A percentile compares a stretch with the other conserved stretches of the same genome.
phyloP scores from a whole-genome alignment of 805 yeast genomes.

The Sugiyamaella smithiae region DNA sequence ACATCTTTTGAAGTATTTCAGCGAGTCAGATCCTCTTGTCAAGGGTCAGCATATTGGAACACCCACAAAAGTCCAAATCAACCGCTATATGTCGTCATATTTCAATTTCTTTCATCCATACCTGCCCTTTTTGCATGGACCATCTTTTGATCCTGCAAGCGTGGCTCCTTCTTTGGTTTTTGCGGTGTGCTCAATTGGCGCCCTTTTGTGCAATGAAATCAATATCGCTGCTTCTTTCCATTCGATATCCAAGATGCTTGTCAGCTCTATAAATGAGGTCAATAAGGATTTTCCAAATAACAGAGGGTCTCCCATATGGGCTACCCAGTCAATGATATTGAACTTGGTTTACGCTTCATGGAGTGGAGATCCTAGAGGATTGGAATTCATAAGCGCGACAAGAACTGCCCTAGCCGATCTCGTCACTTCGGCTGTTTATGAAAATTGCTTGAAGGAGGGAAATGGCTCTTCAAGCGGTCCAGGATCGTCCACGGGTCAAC shows the following conservation, averaged over 20 bases:
- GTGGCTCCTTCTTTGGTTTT: conserved; percentile 33
- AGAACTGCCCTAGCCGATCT: conserved; percentile 24
- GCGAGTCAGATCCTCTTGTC: conserved; percentile 4
- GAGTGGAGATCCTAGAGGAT: conserved; percentile 32
- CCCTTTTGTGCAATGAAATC: conserved; percentile 29
- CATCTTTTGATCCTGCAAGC: conserved; percentile 31
- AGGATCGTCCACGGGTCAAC: background rate
- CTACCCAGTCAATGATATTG: conserved; percentile 29
- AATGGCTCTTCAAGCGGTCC: background rate
- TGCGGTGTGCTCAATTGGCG: conserved; percentile 36
- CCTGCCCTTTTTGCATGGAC: conserved; percentile 35
- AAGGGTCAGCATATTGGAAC: conserved; percentile 7
- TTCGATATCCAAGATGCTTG: conserved; percentile 28
- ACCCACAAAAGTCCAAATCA: conserved; percentile 30
- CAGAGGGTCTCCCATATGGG: conserved; percentile 30
- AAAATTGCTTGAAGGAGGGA: conserved; percentile 4
- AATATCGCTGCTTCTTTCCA: conserved; percentile 30
- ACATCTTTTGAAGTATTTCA: conserved; percentile 19
- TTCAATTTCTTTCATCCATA: conserved; percentile 34
- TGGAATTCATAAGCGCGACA: conserved; percentile 30
- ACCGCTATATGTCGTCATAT: conserved; percentile 33
- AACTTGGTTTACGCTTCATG: conserved; percentile 32
- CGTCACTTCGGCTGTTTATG: conserved; percentile 16
- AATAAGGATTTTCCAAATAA: conserved; percentile 29
- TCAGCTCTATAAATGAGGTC: conserved; percentile 27